Evolutionary conservation across 1,139 yeast genomes (phyloP), one percentile per base, ranked within the genome.

Genomic region (Suhomyces wounanorum): DNA sequence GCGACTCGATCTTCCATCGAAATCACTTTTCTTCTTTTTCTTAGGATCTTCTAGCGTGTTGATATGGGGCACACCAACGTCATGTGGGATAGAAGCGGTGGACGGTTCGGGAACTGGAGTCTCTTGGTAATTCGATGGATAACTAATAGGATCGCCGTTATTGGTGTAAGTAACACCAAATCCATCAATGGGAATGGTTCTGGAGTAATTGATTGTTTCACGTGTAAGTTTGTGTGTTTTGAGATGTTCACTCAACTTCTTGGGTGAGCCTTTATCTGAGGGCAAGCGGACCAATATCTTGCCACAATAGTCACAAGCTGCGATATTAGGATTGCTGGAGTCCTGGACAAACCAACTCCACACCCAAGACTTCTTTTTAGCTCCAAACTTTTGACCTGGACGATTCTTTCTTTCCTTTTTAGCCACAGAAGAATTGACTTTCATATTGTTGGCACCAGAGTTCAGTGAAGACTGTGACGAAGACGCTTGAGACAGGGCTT

Each of bases 301-400:
- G 2, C 81, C 79, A 61, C 86, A 82, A 52, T 63, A 70, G 54
- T 80, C 83, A 63, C 86, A 82, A 3, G 77, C 77, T 2, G 86
- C 85, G 18, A 78, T 57, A 53, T 81, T 79, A 45, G 78, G 73
- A 58, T 82, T 78, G 18, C 57, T 59, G 10, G 66, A 60, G 60
- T 81, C 84, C 58, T 82, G 85, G 16, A 70, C 70, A 57, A 82
- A 82, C 85, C 85, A 82, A 31, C 76, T 64, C 86, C 86, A 82
- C 5, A 81, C 85, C 85, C 85, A 81, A 36, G 82, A 79, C 58
- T 76, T 77, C 69, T 81, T 81, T 57, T 79, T 80, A 14, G 85
- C 85, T 13, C 85, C 85, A 55, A 79, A 80, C 55, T 72, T 77
- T 56, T 43, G 59, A 54, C 58, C 67, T 41, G 73, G 69, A 48